Conservation (phyloP, 768 basidiomycete genomes). For the Leccinum aurantiacum region DNA sequence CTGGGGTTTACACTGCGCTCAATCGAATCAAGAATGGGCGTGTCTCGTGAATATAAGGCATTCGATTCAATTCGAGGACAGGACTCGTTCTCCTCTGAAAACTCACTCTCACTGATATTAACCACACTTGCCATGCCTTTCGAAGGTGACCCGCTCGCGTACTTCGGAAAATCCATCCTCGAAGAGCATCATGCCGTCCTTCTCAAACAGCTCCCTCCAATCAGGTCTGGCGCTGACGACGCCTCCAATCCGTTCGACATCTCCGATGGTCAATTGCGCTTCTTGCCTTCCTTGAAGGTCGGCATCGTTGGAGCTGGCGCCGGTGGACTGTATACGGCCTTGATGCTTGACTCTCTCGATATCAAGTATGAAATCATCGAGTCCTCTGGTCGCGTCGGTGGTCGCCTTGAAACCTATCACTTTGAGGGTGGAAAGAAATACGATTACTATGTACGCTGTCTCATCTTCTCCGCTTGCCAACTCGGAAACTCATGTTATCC, state of each 20-base stretch:
- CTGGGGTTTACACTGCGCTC: not conserved
- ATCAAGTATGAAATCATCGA: constrained; percentile 50
- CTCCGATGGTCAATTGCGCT: not conserved
- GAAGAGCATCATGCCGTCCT: constrained; percentile 13
- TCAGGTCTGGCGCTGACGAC: not conserved
- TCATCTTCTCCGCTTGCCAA: not conserved
- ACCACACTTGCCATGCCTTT: constrained; percentile 10
- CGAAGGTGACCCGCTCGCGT: constrained; percentile 18
- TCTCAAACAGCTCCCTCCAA: constrained; percentile 3
- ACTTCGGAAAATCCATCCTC: constrained; percentile 15
- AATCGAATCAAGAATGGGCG: not conserved
- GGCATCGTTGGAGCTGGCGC: constrained; percentile 23
- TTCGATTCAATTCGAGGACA: not conserved
- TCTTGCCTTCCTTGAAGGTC: constrained; percentile 10
- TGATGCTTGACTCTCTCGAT: constrained; percentile 43
- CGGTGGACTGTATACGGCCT: constrained; percentile 42
- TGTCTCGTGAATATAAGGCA: not conserved
- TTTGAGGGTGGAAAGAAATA: constrained; percentile 34
- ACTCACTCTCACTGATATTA: not conserved
- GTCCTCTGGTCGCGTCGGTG: constrained; percentile 40
- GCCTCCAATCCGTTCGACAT: not conserved
- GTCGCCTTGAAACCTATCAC: constrained; percentile 44
- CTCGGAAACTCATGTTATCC: not conserved
- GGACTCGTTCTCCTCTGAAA: not conserved
- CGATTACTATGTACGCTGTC: constrained; percentile 37